Evolutionary conservation across 2,329 filamentous ascomycete species (phyloP).

Genomic region (Gremmenia infestans): DNA sequence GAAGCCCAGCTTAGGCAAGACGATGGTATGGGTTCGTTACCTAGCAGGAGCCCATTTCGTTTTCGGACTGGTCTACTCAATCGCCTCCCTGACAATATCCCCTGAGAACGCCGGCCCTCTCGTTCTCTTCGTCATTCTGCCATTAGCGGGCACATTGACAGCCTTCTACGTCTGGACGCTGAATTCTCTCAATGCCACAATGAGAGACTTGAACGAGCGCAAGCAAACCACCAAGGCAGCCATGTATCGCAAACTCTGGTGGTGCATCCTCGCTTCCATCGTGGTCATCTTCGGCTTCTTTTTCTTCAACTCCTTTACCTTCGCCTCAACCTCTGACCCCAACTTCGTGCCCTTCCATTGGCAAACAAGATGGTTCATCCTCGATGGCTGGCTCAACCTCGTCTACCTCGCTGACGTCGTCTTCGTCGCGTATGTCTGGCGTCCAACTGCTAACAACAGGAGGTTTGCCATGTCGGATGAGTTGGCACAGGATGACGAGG

Average conservation of each 20-base stretch:
- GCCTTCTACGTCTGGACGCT: slow-evolving; percentile 99
- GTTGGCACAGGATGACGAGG: slow-evolving; percentile 96
- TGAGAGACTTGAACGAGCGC: slow-evolving; percentile 91
- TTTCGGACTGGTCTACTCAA: slow-evolving; percentile 88
- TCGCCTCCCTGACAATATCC: slow-evolving; percentile 82
- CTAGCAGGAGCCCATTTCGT: slow-evolving; percentile 90
- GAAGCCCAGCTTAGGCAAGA: slow-evolving; percentile 83
- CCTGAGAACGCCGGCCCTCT: slow-evolving; percentile 84
- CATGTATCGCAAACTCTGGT: slow-evolving; percentile 99
- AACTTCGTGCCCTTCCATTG: slow-evolving; percentile 95
- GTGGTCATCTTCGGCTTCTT: slow-evolving; percentile 97
- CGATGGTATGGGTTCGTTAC: slow-evolving; percentile 90
- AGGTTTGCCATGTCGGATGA: slow-evolving; percentile 99
- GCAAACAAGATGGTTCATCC: slow-evolving; percentile 95
- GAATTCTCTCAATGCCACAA: slow-evolving; percentile 88
- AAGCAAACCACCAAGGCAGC: slow-evolving; percentile 88
- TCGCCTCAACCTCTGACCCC: slow-evolving; percentile 76
- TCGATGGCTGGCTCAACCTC: slow-evolving; percentile 95
- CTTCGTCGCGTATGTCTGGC: slow-evolving; percentile 93
- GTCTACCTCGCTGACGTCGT: slow-evolving; percentile 92
- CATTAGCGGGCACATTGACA: slow-evolving; percentile 84
- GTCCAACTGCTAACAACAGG: slow-evolving; percentile 92
- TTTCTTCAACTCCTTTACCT: slow-evolving; percentile 95
- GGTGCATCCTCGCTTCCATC: slow-evolving; percentile 89
- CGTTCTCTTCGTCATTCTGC: slow-evolving; percentile 87